Evolutionary conservation across 257 asterid genomes (phyloP).

Genomic region (Ocimum tenuiflorum): DNA sequence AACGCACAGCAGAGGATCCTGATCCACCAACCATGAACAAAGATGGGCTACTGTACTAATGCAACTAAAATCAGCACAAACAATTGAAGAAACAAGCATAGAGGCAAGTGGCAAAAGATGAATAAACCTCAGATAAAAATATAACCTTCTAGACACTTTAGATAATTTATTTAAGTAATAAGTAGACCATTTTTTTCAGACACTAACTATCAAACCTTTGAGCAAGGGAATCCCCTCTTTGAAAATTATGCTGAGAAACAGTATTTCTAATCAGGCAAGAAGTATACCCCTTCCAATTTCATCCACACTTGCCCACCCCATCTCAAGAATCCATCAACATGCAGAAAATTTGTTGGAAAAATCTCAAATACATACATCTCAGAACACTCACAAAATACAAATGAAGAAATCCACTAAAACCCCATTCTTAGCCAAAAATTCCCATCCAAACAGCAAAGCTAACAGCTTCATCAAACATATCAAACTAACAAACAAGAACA

Average conservation of each 20-base stretch:
- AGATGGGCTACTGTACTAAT: not conserved
- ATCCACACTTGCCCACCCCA: not conserved
- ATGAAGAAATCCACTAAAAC: not conserved
- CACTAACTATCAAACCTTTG: not conserved
- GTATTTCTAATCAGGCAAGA: not conserved
- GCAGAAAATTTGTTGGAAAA: not conserved
- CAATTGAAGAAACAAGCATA: not conserved
- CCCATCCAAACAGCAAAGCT: conserved; percentile 2
- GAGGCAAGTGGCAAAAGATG: too few species aligned
- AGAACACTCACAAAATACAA: not conserved
- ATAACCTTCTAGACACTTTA: not conserved
- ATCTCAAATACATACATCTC: not conserved
- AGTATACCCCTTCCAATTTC: not conserved
- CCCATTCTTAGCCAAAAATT: not conserved
- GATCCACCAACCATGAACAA: not conserved
- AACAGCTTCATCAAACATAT: conserved; percentile 6
- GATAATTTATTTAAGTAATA: not conserved
- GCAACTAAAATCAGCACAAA: conserved; percentile 3
- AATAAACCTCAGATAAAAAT: not conserved
- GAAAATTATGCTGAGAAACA: not conserved
- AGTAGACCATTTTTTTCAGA: not conserved
- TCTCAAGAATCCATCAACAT: not conserved
- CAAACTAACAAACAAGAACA: not conserved
- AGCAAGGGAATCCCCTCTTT: not conserved
- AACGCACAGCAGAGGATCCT: too few species aligned